phyloP scores from a whole-genome alignment of 768 basidiomycete genomes.

The Amanita polypyramis region DNA sequence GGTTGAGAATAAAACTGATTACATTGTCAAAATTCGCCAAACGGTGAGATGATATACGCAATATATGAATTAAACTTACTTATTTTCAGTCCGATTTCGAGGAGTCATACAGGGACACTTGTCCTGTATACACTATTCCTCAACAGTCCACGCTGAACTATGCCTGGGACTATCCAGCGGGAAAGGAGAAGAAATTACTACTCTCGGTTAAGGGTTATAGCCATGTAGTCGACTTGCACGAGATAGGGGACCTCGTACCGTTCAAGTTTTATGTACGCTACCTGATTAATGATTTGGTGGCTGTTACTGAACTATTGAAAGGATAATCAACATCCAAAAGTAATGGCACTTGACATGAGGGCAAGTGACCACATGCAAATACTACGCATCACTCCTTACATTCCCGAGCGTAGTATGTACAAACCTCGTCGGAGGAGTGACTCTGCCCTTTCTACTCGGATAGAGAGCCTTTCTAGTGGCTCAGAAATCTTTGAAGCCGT shows the following conservation, averaged over 20 bases:
- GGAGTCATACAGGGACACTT: conserved; percentile 27
- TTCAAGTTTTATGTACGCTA: conserved; percentile 70
- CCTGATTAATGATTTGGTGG: background rate
- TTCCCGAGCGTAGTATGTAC: conserved; percentile 78
- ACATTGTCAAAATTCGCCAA: conserved; percentile 60
- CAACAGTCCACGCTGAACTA: conserved; percentile 53
- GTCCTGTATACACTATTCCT: conserved; percentile 43
- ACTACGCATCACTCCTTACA: conserved; percentile 79
- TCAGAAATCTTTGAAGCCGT: conserved; percentile 80
- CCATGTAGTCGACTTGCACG: conserved; percentile 81
- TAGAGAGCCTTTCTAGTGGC: conserved; percentile 61
- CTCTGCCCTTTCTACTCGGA: conserved; percentile 35
- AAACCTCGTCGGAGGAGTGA: conserved; percentile 54
- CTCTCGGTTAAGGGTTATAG: conserved; percentile 51
- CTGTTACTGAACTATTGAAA: conserved; percentile 14
- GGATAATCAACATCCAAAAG: conserved; percentile 46
- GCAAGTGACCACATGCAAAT: conserved; percentile 83
- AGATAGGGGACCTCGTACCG: conserved; percentile 86
- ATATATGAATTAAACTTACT: conserved; percentile 1
- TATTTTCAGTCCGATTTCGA: conserved; percentile 31
- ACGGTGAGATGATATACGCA: conserved; percentile 33
- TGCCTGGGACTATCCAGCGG: conserved; percentile 92
- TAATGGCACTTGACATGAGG: conserved; percentile 84
- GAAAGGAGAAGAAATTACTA: conserved; percentile 66
- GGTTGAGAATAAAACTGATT: conserved; percentile 83